These are phyloP conservation scores for Cutaneotrichosporon curvatum DNA, from an alignment of 1,284 basidiomycete species.

Conservation along the genomic window DNA sequence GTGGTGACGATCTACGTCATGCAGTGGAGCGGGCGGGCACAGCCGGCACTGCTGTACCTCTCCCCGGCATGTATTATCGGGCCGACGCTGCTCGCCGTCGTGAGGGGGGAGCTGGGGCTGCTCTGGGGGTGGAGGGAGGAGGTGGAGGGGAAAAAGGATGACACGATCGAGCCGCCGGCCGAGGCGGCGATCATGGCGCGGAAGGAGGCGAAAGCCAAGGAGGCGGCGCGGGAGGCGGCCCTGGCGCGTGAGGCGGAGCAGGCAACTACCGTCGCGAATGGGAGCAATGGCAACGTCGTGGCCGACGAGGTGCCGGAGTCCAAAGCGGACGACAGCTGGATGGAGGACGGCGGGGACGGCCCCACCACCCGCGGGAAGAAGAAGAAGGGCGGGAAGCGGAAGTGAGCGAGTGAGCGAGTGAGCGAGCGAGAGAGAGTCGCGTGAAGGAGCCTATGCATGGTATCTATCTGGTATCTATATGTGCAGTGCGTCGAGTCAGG, in stretches of 20 bases:
- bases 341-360: slow-evolving; percentile 20
- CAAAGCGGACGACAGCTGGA: slow-evolving; percentile 37
- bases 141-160: slow-evolving; percentile 21
- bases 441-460: slow-evolving; percentile 8
- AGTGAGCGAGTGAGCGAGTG: too few relatives aligned
- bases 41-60: slow-evolving; percentile 89
- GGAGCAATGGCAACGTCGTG: neutral
- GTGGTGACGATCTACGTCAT: slow-evolving; percentile 77
- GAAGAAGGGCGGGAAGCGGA: slow-evolving; percentile 12
- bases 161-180: slow-evolving; percentile 35
- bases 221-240: slow-evolving; percentile 2
- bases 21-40: slow-evolving; percentile 71
- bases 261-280: too few relatives aligned
- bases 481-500: too few relatives aligned
- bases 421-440: too few relatives aligned
- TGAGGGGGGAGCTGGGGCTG: slow-evolving; percentile 40
- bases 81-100: slow-evolving; percentile 39
- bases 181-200: slow-evolving; percentile 32
- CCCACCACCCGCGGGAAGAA: neutral
- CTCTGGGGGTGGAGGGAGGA: slow-evolving; percentile 37
- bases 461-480: slow-evolving; percentile 1
- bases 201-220: slow-evolving; percentile 12
- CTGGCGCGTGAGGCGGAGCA: neutral
- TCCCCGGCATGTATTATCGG: slow-evolving; percentile 52
- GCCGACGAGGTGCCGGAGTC: slow-evolving; percentile 3